Evolutionary conservation across 345 rosid species (phyloP).

Genomic region (Litchi chinensis): DNA sequence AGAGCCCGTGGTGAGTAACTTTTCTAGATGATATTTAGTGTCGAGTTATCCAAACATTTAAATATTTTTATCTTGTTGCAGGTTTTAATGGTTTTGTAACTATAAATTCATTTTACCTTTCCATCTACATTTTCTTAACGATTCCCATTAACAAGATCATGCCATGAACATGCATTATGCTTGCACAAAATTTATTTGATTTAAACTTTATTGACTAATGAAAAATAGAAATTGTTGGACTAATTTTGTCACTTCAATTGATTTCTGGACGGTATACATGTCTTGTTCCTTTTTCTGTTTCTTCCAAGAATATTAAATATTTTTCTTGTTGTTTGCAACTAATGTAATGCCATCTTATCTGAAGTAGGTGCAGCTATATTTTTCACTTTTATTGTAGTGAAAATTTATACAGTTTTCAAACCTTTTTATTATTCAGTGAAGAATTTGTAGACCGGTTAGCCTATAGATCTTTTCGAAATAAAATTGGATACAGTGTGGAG

Average conservation of each 20-base stretch:
- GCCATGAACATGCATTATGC: conserved; percentile 10
- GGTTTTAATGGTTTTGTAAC: not conserved
- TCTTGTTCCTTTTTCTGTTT: not conserved
- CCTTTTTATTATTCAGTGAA: not conserved
- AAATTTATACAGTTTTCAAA: not conserved
- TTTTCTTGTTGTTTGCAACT: not conserved
- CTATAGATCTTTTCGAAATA: not conserved
- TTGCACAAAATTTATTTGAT: not conserved
- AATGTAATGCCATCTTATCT: not conserved
- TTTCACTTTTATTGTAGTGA: not conserved
- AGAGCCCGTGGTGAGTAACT: conserved; percentile 62
- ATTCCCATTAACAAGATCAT: not conserved
- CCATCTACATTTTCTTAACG: not conserved
- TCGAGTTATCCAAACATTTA: not conserved
- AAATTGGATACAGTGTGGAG: not conserved
- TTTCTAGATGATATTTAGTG: not conserved
- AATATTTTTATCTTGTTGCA: not conserved
- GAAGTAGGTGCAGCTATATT: not conserved
- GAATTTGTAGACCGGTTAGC: not conserved
- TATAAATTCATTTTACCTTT: not conserved
- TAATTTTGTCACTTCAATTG: not conserved
- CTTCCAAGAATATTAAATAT: not conserved
- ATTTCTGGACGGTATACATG: not conserved
- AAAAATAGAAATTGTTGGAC: not conserved
- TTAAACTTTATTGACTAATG: not conserved